Evolutionary conservation across 2,329 filamentous ascomycete genomes (phyloP).

Genomic region (Microdochium trichocladiopsis): DNA sequence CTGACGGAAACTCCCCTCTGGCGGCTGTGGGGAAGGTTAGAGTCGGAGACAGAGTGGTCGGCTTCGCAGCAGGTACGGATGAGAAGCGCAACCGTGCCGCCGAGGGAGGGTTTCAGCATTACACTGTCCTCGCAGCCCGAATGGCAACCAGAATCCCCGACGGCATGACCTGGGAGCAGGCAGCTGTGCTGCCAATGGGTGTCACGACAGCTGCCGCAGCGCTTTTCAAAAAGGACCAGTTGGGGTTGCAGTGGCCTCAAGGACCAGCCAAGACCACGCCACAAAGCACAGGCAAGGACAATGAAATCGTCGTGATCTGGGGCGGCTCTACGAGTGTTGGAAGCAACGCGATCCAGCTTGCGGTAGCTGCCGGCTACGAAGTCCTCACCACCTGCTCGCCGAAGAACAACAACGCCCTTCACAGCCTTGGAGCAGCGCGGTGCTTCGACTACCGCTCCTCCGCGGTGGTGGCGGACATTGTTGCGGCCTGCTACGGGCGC

Average conservation of each 20-base stretch:
- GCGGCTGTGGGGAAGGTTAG: background rate
- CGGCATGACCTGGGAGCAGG: background rate
- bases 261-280: background rate
- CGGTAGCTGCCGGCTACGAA: constrained; percentile 15
- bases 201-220: background rate
- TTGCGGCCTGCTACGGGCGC: constrained; percentile 1
- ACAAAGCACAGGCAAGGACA: background rate
- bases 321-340: constrained; percentile 22
- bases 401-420: constrained; percentile 18
- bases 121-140: background rate
- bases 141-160: background rate
- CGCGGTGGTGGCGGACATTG: constrained; percentile 11
- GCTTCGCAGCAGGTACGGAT: background rate
- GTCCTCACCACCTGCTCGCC: constrained; percentile 19
- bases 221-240: background rate
- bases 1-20: background rate
- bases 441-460: constrained; percentile 23
- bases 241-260: background rate
- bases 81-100: background rate
- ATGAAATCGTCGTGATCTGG: constrained; percentile 10
- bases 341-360: constrained; percentile 20
- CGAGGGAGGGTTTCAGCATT: background rate
- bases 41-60: background rate
- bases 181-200: background rate
- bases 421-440: constrained; percentile 17